Evolutionary conservation across 495 filamentous ascomycete species (phyloP).

Genomic region (Tuber indicum): DNA sequence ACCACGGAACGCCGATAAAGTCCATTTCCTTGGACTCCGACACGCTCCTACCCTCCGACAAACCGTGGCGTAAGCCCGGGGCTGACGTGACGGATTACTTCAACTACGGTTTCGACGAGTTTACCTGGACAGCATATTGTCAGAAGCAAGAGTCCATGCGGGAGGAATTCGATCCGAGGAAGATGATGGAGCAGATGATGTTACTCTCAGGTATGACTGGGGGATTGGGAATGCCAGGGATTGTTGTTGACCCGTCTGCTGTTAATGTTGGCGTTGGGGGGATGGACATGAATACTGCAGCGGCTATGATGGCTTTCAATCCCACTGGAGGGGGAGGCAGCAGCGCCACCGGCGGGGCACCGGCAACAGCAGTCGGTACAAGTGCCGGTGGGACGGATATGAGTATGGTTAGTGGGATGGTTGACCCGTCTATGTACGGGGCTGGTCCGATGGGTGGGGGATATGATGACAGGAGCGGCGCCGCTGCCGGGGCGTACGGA

Average conservation of each 20-base stretch:
- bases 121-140: slow-evolving; percentile 94
- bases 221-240: slow-evolving; percentile 56
- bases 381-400: slow-evolving; percentile 43
- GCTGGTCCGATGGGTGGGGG: slow-evolving; percentile 58
- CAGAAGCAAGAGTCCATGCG: slow-evolving; percentile 74
- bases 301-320: slow-evolving; percentile 39
- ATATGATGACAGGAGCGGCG: slow-evolving; percentile 51
- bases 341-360: slow-evolving; percentile 31
- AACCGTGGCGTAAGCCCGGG: slow-evolving; percentile 94
- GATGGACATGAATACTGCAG: slow-evolving; percentile 33
- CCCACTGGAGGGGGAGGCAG: slow-evolving; percentile 38
- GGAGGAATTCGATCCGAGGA: slow-evolving; percentile 67
- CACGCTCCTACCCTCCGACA: slow-evolving; percentile 51
- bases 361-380: not conserved
- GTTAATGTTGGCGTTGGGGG: slow-evolving; percentile 20
- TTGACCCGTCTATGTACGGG: slow-evolving; percentile 73
- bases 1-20: slow-evolving; percentile 74
- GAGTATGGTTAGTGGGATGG: slow-evolving; percentile 61
- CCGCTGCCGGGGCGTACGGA: slow-evolving; percentile 43
- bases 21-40: slow-evolving; percentile 74
- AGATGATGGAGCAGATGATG: slow-evolving; percentile 82
- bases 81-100: slow-evolving; percentile 95
- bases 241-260: slow-evolving; percentile 54
- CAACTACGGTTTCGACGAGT: slow-evolving; percentile 99
- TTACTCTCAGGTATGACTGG: slow-evolving; percentile 67